phyloP scores from a whole-genome alignment of 1,284 basidiomycete species.

The Termitomyces sp. region DNA sequence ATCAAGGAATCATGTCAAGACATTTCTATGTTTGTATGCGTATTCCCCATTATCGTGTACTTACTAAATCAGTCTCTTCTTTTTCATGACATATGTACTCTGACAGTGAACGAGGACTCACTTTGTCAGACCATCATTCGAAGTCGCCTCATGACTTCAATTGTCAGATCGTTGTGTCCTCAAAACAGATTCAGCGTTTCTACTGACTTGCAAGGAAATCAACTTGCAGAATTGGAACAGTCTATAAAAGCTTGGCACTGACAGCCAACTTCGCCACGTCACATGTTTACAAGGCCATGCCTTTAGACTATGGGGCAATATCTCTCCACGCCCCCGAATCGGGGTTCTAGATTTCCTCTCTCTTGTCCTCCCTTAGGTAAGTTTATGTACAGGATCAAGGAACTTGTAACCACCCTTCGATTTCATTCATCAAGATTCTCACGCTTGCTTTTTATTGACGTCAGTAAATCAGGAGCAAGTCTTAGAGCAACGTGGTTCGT shows the following conservation, averaged over 20 bases:
- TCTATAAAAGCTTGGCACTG: not conserved
- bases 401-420: not conserved
- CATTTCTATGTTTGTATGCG: not conserved
- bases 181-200: not conserved
- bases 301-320: not conserved
- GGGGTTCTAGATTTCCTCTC: not conserved
- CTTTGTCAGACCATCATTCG: not conserved
- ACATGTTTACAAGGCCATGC: conserved; percentile 3
- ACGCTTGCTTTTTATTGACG: not conserved
- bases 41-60: not conserved
- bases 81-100: not conserved
- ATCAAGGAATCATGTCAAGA: not conserved
- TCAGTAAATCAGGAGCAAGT: not conserved
- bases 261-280: conserved; percentile 5
- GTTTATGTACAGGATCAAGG: not conserved
- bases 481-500: conserved; percentile 2
- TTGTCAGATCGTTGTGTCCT: not conserved
- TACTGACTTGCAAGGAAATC: not conserved
- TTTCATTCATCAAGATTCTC: not conserved
- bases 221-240: not conserved
- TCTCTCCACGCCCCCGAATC: conserved; percentile 3
- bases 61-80: not conserved
- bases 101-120: not conserved
- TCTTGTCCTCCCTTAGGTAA: not conserved
- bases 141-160: not conserved